These are phyloP conservation scores for Uronychia binucleata DNA, from an alignment of 73 alveolate species.

Conservation along the genomic window DNA sequence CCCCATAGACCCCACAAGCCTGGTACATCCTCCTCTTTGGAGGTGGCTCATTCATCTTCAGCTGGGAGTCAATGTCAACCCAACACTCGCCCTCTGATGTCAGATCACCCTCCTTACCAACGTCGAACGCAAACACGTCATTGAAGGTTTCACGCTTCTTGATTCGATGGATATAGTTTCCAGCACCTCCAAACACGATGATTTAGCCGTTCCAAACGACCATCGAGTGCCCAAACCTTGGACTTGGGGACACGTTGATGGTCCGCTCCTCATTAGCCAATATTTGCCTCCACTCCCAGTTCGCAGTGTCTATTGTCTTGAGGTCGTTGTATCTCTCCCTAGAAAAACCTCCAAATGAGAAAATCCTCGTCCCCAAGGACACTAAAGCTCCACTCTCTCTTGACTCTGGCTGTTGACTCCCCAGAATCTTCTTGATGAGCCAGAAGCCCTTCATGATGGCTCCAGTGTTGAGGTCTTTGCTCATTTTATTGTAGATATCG, in stretches of 20 bases:
- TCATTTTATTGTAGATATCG: neutral
- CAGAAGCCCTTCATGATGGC: neutral
- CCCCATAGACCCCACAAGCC: constrained; percentile 22
- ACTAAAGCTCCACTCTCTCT: neutral
- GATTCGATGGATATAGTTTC: constrained; percentile 17
- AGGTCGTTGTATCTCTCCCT: neutral
- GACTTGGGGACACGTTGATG: neutral
- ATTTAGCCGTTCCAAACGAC: neutral
- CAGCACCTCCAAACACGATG: constrained; percentile 53
- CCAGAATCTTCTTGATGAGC: neutral
- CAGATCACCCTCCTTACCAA: neutral
- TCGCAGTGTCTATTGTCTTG: neutral
- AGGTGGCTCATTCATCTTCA: neutral
- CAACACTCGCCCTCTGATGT: neutral
- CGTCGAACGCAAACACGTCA: constrained; percentile 11
- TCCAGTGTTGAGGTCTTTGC: neutral
- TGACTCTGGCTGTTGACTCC: neutral
- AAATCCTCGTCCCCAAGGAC: neutral
- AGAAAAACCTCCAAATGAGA: neutral
- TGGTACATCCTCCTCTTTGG: constrained; percentile 48
- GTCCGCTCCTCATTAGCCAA: too few species aligned
- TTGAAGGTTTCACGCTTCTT: constrained; percentile 48
- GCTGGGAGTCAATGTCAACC: neutral
- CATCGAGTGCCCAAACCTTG: constrained; percentile 27
- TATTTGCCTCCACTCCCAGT: neutral